Percentiles rank a stretch among this genome's conserved stretches.
Conservation (phyloP, 768 basidiomycete genomes). For the Cystobasidium onofrii region DNA sequence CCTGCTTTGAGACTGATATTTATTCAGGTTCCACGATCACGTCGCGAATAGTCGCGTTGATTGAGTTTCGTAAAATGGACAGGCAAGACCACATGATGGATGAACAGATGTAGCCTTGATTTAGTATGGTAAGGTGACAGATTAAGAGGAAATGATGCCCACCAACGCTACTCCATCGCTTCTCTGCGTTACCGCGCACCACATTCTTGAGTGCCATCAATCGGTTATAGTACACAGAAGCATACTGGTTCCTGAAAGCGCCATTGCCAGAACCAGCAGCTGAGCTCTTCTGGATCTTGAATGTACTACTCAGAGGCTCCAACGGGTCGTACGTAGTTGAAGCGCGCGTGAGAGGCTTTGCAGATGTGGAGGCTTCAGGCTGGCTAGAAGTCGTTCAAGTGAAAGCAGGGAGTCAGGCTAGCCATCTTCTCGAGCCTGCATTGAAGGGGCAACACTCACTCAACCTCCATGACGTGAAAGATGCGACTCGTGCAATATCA, state of each 20-base stretch:
- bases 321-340: conserved; percentile 1
- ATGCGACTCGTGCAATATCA: too few species aligned
- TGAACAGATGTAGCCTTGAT: not conserved
- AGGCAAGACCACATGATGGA: not conserved
- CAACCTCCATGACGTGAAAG: not conserved
- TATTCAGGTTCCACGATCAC: not conserved
- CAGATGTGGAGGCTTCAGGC: conserved; percentile 12
- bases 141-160: conserved; percentile 38
- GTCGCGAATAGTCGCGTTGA: not conserved
- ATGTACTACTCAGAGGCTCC: conserved; percentile 10
- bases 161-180: conserved; percentile 25
- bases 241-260: conserved; percentile 28
- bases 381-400: not conserved
- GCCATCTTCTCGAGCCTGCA: too few species aligned
- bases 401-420: not conserved
- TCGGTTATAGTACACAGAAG: conserved; percentile 22
- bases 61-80: not conserved
- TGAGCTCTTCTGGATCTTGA: conserved; percentile 14
- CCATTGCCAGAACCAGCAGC: not conserved
- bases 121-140: not conserved
- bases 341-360: not conserved
- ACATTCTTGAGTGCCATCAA: conserved; percentile 28
- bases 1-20: not conserved
- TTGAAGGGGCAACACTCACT: too few species aligned
- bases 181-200: conserved; percentile 13